Conservation (phyloP, 78 protist genomes). For the Corallochytrium limacisporum region DNA sequence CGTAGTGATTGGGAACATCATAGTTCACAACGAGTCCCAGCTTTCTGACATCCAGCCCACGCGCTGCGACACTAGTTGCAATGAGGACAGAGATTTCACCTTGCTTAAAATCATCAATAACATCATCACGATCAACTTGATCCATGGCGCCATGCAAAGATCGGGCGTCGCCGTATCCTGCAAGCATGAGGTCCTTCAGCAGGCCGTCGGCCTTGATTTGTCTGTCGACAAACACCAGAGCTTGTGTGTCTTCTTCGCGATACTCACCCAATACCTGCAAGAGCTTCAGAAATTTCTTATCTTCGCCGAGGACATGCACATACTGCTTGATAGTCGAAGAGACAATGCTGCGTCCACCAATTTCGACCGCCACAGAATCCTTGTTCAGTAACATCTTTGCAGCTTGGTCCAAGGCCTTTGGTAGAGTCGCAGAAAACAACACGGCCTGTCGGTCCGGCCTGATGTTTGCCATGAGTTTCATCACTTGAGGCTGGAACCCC, state of each 20-base stretch:
- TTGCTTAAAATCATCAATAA: conserved; percentile 64
- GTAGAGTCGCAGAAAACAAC: conserved; percentile 91
- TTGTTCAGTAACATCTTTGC: conserved; percentile 40
- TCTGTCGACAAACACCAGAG: conserved; percentile 76
- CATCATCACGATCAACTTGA: conserved; percentile 83
- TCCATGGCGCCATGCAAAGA: conserved; percentile 92
- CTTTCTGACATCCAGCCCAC: conserved; percentile 94
- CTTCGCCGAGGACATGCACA: conserved; percentile 57
- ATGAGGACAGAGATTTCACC: conserved; percentile 55
- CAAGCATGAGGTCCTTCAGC: conserved; percentile 12
- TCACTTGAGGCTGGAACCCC: conserved; percentile 81
- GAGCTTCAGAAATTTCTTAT: conserved; percentile 19
- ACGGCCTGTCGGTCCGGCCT: conserved; percentile 84
- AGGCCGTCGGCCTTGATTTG: conserved; percentile 69
- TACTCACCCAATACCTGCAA: conserved; percentile 42
- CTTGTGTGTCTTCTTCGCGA: conserved; percentile 34
- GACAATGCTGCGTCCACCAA: conserved; percentile 75
- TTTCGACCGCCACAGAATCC: conserved; percentile 75
- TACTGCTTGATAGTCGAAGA: conserved; percentile 59
- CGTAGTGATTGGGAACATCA: conserved; percentile 82
- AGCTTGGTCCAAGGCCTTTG: too few relatives aligned
- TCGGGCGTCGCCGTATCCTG: conserved; percentile 44
- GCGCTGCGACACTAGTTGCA: conserved; percentile 91
- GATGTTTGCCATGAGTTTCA: conserved; percentile 49
- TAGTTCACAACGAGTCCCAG: conserved; percentile 82